Base-by-base conservation (phyloP, 805 yeast species). In the Lachancea meyersii region DNA sequence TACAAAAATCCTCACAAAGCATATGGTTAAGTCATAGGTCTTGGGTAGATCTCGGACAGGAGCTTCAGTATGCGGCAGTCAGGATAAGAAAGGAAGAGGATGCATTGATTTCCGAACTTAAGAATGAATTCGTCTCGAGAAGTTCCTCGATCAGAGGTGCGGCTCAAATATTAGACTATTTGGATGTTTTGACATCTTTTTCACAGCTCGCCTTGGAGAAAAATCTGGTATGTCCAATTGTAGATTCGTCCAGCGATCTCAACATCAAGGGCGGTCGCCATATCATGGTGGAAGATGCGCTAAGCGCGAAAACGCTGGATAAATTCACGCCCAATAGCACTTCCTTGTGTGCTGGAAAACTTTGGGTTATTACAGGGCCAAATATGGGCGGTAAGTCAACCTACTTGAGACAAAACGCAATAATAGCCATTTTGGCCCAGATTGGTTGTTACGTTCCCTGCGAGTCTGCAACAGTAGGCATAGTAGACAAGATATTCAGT, bases 311-410 rank as follows among this genome's bases (percentile, higher is more conserved):
- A 19, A 76, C 80, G 1, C 48, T 60, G 24, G 61, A 57, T 38
- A 49, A 47, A 8, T 66, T 65, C 45, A 55, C 57, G 4, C 46
- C 53, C 9, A 65, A 65, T 47, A 64, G 61, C 40, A 62, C 68
- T 46, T n/a, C 32, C 4, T 28, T 64, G 24, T 32, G 46, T 2
- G 42, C 51, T 6, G 48, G 61, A 33, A 49, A 62, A 4, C 55
- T 75, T 2, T 73, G 85, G 69, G 70, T 86, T 14, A 76, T 86
- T n/a, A 82, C 95, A 0, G 96, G 96, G 0, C 95, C 96, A 0
- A 86, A 86, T 55, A 83, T 83, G 91, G 91, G 91, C 5, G 93
- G 93, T 6, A 84, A 84, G 55, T 81, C 88, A 5, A 81, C 88
- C 1, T 82, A 78, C 54, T 71, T 84, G 33, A 72, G 86, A 47